Percentiles rank a stretch among this genome's conserved stretches.
Conservation (phyloP, 140 eudicot species). For the Cichorium intybus region DNA sequence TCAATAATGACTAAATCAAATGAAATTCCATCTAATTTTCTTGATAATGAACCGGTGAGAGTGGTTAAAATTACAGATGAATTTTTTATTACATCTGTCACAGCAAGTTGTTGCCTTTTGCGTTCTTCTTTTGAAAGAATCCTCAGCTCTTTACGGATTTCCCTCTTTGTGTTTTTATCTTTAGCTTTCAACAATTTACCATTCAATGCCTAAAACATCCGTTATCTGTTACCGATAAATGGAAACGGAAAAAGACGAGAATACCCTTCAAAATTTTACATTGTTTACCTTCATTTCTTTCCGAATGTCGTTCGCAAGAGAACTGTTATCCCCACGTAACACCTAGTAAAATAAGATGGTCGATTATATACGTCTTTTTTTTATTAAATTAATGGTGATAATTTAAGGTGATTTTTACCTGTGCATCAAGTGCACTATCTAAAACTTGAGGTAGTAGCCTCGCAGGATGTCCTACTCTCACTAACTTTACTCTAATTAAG, state of each 20-base stretch:
- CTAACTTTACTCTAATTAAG: conserved; percentile 79
- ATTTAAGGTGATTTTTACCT: conserved; percentile 32
- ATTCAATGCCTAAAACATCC: conserved; percentile 61
- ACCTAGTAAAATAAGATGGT: conserved; percentile 40
- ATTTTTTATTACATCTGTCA: conserved; percentile 83
- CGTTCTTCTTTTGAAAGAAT: conserved; percentile 92
- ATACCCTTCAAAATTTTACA: neutral
- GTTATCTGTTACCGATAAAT: neutral
- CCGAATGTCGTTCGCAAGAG: conserved; percentile 95
- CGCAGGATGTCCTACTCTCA: conserved; percentile 99
- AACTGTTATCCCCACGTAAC: conserved; percentile 93
- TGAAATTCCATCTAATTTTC: conserved; percentile 64
- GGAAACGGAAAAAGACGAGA: neutral
- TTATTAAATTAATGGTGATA: neutral
- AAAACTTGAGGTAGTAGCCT: conserved; percentile 94
- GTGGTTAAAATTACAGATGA: conserved; percentile 86
- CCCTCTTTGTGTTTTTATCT: conserved; percentile 89
- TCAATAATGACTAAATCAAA: conserved; percentile 91
- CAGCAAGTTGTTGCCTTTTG: conserved; percentile 95
- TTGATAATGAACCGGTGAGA: conserved; percentile 80
- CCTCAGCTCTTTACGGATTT: conserved; percentile 84
- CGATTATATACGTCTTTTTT: neutral
- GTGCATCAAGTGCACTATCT: conserved; percentile 96
- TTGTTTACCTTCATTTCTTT: conserved; percentile 86
- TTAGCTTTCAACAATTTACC: conserved; percentile 81